These are phyloP conservation scores for Phytophthora kernoviae DNA, from an alignment of 352 stramenopile species.

Conservation along the genomic window DNA sequence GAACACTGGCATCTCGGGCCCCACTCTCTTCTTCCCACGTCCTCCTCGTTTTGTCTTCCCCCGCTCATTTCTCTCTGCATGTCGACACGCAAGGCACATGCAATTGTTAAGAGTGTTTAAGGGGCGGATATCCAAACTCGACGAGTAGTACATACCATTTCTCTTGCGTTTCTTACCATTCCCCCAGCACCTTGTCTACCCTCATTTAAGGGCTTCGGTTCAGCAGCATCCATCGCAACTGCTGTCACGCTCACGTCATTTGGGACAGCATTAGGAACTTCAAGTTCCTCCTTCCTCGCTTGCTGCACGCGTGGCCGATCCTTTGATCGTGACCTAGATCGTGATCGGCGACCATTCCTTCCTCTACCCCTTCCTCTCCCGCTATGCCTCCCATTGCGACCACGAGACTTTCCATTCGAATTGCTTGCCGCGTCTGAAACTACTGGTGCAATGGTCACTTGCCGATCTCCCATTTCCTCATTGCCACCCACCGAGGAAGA, in stretches of 20 bases:
- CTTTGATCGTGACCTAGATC: conserved; percentile 28
- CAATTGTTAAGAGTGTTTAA: not conserved
- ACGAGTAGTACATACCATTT: conserved; percentile 25
- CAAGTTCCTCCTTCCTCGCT: conserved; percentile 4
- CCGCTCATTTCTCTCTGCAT: conserved; percentile 20
- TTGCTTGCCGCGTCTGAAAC: conserved; percentile 5
- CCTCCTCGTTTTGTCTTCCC: conserved; percentile 20
- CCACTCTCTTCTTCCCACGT: conserved; percentile 8
- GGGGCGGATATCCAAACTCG: not conserved
- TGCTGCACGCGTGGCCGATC: conserved; percentile 23
- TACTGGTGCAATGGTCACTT: conserved; percentile 33
- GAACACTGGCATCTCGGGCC: conserved; percentile 19
- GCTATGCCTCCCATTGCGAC: conserved; percentile 15
- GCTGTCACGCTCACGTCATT: conserved; percentile 5
- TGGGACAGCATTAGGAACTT: conserved; percentile 1
- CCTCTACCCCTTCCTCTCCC: conserved; percentile 20
- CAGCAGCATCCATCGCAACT: conserved; percentile 12
- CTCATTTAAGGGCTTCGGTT: conserved; percentile 12
- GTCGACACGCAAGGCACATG: conserved; percentile 3
- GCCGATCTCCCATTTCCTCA: conserved; percentile 29
- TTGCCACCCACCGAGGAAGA: conserved; percentile 10
- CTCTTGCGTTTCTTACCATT: conserved; percentile 41
- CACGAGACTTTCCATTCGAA: conserved; percentile 17
- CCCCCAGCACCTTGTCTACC: conserved; percentile 16
- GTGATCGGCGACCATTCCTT: conserved; percentile 20